Base-by-base conservation (phyloP, 2,329 filamentous ascomycete species). In the Fusarium multiceps region DNA sequence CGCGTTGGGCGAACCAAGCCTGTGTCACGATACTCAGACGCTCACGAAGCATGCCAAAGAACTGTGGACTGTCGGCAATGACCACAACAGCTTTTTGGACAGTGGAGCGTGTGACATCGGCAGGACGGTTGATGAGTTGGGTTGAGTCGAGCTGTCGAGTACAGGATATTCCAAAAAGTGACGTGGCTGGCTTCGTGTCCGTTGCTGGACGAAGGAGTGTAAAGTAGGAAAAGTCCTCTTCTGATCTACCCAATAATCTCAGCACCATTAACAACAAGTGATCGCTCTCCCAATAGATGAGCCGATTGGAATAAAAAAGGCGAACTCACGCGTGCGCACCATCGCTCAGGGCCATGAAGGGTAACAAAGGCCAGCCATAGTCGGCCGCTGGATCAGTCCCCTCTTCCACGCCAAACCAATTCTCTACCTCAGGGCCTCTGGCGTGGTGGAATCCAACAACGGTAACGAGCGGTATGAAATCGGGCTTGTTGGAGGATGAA, bases 201-300 rank as follows among this genome's bases (percentile, higher is more conserved):
- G 81, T 85, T 57, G 85, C 86, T 48, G 90, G 89, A 30, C 89
- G 88, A 62, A 93, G 86, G 54, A 99, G 89, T 11, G 95, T 98
- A 80, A 99, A 99, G 83, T 99, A 99, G 54, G 94, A 98, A 84
- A 98, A 99, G 82, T 98, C 96, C 82, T 99, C 96, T 61, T 91
- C 92, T 23, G 93, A 90, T 59, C 93, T 96, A 75, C 94, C 74
- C 28, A 20, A 34, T 37, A 40, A 57, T 62, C 48, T 75, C 55
- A 74, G 72, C 59, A 61, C 54, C 42, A 30, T 62, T 13, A 54
- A 54, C 21, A 43, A 34, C 34, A 41, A 45, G 23, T 28, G 28
- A 20, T 40, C 47, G 20, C 30, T 37, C 9, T 43, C 16, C 28
- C 30, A 56, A 18, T 28, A 27, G 40, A 18, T 45, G 45, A 46